These are phyloP conservation scores for Histomonas meleagridis DNA, from an alignment of 208 protist genomes.

Conservation along the genomic window DNA sequence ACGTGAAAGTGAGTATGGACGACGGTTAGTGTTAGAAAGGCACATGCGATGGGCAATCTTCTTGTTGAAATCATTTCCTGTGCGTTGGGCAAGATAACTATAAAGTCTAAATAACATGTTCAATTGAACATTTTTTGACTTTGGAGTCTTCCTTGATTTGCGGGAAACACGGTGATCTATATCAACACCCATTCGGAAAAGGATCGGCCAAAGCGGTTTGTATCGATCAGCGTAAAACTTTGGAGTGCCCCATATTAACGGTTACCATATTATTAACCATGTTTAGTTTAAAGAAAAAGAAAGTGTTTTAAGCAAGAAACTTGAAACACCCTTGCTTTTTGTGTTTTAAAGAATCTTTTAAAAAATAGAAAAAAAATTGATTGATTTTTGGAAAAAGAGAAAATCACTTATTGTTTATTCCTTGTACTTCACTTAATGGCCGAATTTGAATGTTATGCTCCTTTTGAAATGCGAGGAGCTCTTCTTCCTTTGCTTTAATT, in stretches of 20 bases:
- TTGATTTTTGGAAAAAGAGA: too few relatives aligned
- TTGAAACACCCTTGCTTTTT: too few relatives aligned
- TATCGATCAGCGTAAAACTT: too few relatives aligned
- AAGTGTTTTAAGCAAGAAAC: too few relatives aligned
- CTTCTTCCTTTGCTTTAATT: neutral
- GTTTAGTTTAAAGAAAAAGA: too few relatives aligned
- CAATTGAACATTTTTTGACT: slow-evolving; percentile 79
- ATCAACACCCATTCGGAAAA: slow-evolving; percentile 20
- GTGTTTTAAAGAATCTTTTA: too few relatives aligned
- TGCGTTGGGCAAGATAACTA: slow-evolving; percentile 92
- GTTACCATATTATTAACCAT: too few relatives aligned
- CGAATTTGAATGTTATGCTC: slow-evolving; percentile 29
- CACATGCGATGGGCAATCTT: slow-evolving; percentile 81
- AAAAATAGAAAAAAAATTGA: too few relatives aligned
- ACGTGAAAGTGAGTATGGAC: slow-evolving; percentile 80
- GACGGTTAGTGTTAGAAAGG: slow-evolving; percentile 81
- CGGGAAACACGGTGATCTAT: neutral
- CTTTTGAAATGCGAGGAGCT: neutral
- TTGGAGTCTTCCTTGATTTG: neutral
- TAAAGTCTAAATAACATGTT: slow-evolving; percentile 94
- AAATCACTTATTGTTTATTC: too few relatives aligned
- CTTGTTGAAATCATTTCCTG: slow-evolving; percentile 91
- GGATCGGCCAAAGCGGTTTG: too few relatives aligned
- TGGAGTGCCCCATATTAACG: too few relatives aligned
- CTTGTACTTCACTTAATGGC: slow-evolving; percentile 7